Evolutionary conservation across 352 stramenopile species (phyloP).

Genomic region (Globisporangium spinosum): DNA sequence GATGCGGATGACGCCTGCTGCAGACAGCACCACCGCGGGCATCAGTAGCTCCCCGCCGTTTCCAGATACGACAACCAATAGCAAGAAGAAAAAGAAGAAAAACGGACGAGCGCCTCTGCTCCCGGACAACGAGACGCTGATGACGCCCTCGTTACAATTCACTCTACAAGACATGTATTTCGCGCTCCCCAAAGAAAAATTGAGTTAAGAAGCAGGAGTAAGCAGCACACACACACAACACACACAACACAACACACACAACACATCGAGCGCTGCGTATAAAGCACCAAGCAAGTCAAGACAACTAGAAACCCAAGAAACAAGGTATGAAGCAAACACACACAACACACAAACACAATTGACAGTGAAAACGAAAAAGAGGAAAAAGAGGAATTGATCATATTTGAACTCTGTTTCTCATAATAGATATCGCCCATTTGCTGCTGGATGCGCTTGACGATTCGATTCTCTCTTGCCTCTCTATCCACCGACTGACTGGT

Average conservation of each 20-base stretch:
- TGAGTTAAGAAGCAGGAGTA: slow-evolving; percentile 21
- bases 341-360: neutral
- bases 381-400: slow-evolving; percentile 11
- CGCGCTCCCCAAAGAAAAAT: slow-evolving; percentile 36
- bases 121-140: neutral
- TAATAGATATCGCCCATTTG: slow-evolving; percentile 9
- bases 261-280: neutral
- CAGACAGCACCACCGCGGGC: slow-evolving; percentile 1
- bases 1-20: slow-evolving; percentile 16
- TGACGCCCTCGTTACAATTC: slow-evolving; percentile 41
- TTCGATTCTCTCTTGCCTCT: neutral
- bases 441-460: neutral
- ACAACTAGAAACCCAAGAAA: slow-evolving; percentile 16
- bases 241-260: slow-evolving; percentile 10
- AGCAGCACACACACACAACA: slow-evolving; percentile 4
- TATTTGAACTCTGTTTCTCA: slow-evolving; percentile 10
- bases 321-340: slow-evolving; percentile 22
- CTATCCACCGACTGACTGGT: slow-evolving; percentile 8
- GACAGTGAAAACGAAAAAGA: slow-evolving; percentile 11
- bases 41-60: slow-evolving; percentile 12
- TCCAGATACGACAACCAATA: slow-evolving; percentile 16
- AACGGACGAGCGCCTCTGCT: slow-evolving; percentile 11
- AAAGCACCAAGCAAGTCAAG: neutral
- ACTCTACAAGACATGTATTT: slow-evolving; percentile 85
- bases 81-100: slow-evolving; percentile 41